These are phyloP conservation scores for Quercus parvula DNA, from an alignment of 306 rosid genomes.

Conservation along the genomic window DNA sequence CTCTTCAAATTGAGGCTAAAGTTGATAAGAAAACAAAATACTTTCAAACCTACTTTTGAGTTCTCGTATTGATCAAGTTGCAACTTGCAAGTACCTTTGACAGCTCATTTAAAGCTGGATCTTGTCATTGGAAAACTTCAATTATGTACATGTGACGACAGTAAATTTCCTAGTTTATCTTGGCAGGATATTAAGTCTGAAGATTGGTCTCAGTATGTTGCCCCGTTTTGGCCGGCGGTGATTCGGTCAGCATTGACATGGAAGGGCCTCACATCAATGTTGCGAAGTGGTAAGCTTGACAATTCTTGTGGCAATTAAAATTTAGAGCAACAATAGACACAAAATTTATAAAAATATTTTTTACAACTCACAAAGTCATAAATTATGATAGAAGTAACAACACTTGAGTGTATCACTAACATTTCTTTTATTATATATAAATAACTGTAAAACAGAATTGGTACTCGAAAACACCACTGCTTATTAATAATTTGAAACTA, in stretches of 20 bases:
- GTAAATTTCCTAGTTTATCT: background rate
- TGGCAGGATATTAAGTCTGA: conserved; percentile 72
- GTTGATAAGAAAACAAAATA: background rate
- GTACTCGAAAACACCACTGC: too few species aligned
- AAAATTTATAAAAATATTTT: too few species aligned
- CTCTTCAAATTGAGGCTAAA: background rate
- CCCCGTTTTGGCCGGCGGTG: conserved; percentile 98
- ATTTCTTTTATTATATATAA: too few species aligned
- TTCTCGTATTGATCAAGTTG: background rate
- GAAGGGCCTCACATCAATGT: conserved; percentile 73
- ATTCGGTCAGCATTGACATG: conserved; percentile 78
- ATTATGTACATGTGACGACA: background rate
- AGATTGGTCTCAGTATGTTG: conserved; percentile 81
- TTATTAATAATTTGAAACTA: too few species aligned
- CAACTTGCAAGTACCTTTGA: background rate
- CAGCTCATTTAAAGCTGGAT: background rate
- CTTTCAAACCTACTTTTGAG: background rate
- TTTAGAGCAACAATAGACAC: background rate
- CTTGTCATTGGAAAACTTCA: background rate
- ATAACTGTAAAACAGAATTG: too few species aligned
- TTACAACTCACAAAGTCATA: too few species aligned
- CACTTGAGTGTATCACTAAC: too few species aligned
- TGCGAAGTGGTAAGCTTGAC: conserved; percentile 32
- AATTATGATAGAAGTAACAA: too few species aligned
- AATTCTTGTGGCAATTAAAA: background rate